Base-by-base conservation (phyloP, 108 stramenopile genomes). In the Pseudonitzschia multistriata region DNA sequence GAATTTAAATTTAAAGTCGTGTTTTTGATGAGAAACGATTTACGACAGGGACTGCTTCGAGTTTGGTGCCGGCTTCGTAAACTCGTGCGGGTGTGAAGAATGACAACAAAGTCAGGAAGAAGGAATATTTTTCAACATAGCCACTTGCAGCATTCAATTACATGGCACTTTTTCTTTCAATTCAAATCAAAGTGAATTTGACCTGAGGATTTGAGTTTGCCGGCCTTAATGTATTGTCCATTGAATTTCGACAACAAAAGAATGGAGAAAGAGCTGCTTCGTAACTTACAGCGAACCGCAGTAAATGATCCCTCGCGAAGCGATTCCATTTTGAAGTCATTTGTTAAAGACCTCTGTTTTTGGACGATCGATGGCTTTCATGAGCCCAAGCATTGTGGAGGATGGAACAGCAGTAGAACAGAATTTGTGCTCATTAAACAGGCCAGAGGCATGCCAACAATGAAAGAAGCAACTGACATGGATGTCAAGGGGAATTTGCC, bases 401-500 rank as follows among this genome's bases (percentile, higher is more conserved):
- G 42, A 45, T 3, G 8, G 13, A 45, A 17, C 8, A 45, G 17
- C 3, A 13, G 42, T 17, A 10, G 17, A 10, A 10, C 13, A 45
- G 11, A 45, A 6, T 13, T 13, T 10, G 59, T 33, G 0, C 34
- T 60, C 21, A 33, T 31, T 1, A 28, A 34, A 5, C n/a, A 33
- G 3, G 6, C 35, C 3, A 39, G 40, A 17, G 21, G 34, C 28
- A 64, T 64, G 4, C 63, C 63, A 64, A 64, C 42, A 10, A 45
- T 40, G 63, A 45, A 40, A 47, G 63, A 64, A 45, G 63, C 63
- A 39, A 64, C 47, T 5, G 63, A 40, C 0, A 45, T 64, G 63
- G 17, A 60, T 29, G 7, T 4, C 36, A 34, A 62, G 22, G 0
- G 36, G 28, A 62, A 45, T 17, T 10, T 4, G 13, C 17, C 17